Base-by-base conservation (phyloP, 2,329 filamentous ascomycete genomes). In the Pseudogymnoascus sp. region DNA sequence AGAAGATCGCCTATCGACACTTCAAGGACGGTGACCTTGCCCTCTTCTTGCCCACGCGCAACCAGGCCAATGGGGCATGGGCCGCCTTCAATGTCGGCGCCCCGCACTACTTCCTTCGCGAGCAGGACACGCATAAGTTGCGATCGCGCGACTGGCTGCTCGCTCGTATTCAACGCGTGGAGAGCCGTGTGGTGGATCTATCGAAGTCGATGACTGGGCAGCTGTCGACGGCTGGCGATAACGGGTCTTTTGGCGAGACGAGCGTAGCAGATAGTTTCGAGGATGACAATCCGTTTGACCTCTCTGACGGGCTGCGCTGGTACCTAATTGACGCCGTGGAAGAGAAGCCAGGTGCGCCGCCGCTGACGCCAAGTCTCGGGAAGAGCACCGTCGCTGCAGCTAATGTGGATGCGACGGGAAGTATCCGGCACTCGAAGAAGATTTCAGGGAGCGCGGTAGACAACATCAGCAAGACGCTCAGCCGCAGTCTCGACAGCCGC, bases 21-120 rank as follows among this genome's bases (percentile, higher is more conserved):
- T 99, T 99, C 79, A 97, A 97, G 72, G 92, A 97, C 74, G 93
- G 94, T 6, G 94, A 99, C 71, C 81, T 99, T 12, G 94, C 93
- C 11, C 76, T 99, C 2, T 99, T 99, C 78, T 78, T 99, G 41
- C 94, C 94, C 0, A 99, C 94, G 0, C 83, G 93, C 37, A 97
- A 97, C 72, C 92, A 97, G 75, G 90, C 90, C 38, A 94, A 92
- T 4, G 89, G 93, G 14, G 93, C 94, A 0, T 99, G 94, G 94
- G 94, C 94, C 4, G 94, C 94, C 0, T 99, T 99, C 81, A 99
- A 99, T 70, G 90, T 99, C 33, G 93, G 92, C 1, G 96, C 93
- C 64, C 94, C 94, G 7, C 94, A 99, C 74, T 97, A 94, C 77
- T 99, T 99, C 77, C 81, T 99, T 2, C 89, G 92, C 37, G 94